Evolutionary conservation across 1,139 yeast genomes (phyloP).

Genomic region (Debaryomyces psychrophilus): DNA sequence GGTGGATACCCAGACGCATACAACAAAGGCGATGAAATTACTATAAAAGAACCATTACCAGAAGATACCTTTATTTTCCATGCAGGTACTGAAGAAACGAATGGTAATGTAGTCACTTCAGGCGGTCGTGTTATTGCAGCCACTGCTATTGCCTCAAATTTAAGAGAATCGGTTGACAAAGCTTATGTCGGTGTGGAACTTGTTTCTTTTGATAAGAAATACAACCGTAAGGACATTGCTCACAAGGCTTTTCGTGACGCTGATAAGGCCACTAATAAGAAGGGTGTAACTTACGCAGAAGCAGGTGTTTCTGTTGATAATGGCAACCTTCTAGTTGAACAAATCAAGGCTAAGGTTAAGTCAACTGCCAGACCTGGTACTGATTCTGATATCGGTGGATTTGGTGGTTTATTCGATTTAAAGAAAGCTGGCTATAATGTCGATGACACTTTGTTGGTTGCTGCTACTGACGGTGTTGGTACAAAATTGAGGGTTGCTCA

Average conservation of each 20-base stretch:
- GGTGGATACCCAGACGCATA: conserved; percentile 95
- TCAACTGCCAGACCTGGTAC: conserved; percentile 97
- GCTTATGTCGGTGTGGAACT: conserved; percentile 86
- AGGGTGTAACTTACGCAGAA: conserved; percentile 78
- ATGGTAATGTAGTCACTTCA: conserved; percentile 71
- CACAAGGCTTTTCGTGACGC: conserved; percentile 86
- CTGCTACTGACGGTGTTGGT: conserved; percentile 99
- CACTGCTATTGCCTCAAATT: conserved; percentile 77
- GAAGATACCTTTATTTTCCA: conserved; percentile 77
- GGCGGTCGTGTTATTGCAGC: conserved; percentile 98
- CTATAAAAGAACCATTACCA: conserved; percentile 53
- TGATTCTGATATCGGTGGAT: conserved; percentile 97
- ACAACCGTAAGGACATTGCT: conserved; percentile 91
- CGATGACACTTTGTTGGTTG: conserved; percentile 80
- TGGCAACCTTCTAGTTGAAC: conserved; percentile 87
- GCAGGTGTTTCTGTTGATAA: conserved; percentile 98
- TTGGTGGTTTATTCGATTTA: conserved; percentile 94
- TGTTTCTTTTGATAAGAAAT: conserved; percentile 72
- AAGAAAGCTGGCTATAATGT: conserved; percentile 83
- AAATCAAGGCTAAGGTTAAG: conserved; percentile 86
- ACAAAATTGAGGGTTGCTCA: conserved; percentile 96
- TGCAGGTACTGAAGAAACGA: conserved; percentile 77
- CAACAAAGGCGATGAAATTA: conserved; percentile 83
- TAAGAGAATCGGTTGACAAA: conserved; percentile 77
- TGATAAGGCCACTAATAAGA: conserved; percentile 17